Evolutionary conservation across 768 basidiomycete genomes (phyloP).

Genomic region (Collybia nuda): DNA sequence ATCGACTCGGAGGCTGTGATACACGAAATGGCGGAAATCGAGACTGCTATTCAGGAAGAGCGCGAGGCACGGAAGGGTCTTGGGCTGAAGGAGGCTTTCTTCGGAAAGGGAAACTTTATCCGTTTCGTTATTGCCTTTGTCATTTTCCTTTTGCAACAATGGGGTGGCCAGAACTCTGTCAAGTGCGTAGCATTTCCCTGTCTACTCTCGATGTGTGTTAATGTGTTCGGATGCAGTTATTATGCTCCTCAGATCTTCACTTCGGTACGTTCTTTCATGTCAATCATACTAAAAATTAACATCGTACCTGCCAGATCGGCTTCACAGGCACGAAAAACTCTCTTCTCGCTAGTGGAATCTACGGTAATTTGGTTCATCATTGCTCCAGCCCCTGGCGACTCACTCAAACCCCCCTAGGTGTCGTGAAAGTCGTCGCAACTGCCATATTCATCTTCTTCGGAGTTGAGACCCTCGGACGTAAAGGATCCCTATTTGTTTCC

Average conservation of each 20-base stretch:
- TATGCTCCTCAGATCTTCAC: conserved; percentile 76
- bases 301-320: conserved; percentile 42
- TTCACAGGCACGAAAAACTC: conserved; percentile 57
- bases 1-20: conserved; percentile 44
- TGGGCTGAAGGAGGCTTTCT: conserved; percentile 70
- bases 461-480: conserved; percentile 70
- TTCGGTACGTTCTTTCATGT: conserved; percentile 25
- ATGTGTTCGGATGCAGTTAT: conserved; percentile 36
- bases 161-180: conserved; percentile 84
- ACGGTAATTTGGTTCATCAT: conserved; percentile 27
- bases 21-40: conserved; percentile 80
- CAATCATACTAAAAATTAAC: background rate
- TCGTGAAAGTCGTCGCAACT: conserved; percentile 71
- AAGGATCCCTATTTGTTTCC: conserved; percentile 68
- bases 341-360: conserved; percentile 73
- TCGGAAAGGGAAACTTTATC: conserved; percentile 79
- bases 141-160: conserved; percentile 82
- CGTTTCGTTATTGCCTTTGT: conserved; percentile 82
- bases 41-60: conserved; percentile 78
- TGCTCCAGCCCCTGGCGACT: background rate
- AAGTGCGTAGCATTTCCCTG: conserved; percentile 29
- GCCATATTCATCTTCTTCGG: conserved; percentile 65
- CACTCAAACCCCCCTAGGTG: conserved; percentile 21
- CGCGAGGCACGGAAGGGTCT: conserved; percentile 61
- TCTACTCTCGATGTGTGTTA: too few relatives aligned